Evolutionary conservation across 257 asterid species (phyloP), one percentile per base, ranked within the genome.

Genomic region (Eucommia ulmoides): DNA sequence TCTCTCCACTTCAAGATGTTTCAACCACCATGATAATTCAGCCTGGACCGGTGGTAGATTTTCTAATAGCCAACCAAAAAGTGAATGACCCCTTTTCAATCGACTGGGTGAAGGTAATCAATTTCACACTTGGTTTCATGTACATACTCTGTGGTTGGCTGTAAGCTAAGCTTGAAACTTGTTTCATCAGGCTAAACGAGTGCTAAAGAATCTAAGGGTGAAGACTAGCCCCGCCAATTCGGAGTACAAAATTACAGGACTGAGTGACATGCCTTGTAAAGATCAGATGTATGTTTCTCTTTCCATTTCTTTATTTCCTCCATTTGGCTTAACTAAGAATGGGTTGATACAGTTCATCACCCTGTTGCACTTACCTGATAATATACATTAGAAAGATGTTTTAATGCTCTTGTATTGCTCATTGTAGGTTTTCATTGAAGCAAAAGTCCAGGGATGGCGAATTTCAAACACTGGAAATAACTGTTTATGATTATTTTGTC

Each of bases 11-110:
- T 56, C 22, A 62, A 84, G 95, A 81, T 56, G 80, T 73, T 23
- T 78, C 95, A 0, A 84, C 93, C 7, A 84, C 89, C 0, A 81
- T 81, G 89, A 81, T 74, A 11, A 74, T 79, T 9, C 52, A 67
- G 59, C 89, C 93, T 15, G 92, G 93, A 1, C 82, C 84, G 1
- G 79, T 84, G 3, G n/a, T 74, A 0, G 75, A 81, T 8, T 84
- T 84, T 52, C 82, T 84, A 29, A 17, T 66, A 0, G 26, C 26
- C 1, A 81, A 79, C 35, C 95, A 84, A 60, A 70, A 60, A 12
- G 71, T 74, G n/a, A 53, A 38, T 2, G 35, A 74, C 46, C 87
- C 84, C 26, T 19, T 14, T 24, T 41, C 41, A 16, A 54, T 84
- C 45, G 79, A 81, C 38, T 81, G 95, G 93, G 21, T 16, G 8